phyloP scores from a whole-genome alignment of 2,329 filamentous ascomycete species.

The Ciborinia camelliae region DNA sequence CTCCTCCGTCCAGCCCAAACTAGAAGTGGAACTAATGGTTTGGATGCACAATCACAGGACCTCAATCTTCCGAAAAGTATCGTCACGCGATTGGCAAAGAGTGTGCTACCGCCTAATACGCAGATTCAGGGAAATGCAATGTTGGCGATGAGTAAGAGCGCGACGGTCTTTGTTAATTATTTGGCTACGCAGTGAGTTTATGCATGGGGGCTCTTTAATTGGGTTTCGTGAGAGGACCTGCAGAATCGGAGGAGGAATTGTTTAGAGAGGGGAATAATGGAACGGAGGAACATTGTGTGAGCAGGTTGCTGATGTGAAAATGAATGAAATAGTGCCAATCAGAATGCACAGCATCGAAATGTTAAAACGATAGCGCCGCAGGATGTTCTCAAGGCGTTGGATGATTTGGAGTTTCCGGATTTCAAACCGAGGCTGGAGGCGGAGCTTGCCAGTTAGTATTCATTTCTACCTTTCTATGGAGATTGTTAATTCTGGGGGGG shows the following conservation, averaged over 20 bases:
- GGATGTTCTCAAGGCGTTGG: conserved; percentile 73
- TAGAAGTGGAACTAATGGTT: neutral
- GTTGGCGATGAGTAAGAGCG: conserved; percentile 74
- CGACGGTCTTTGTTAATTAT: conserved; percentile 81
- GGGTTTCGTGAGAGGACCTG: neutral
- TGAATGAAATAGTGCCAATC: conserved; percentile 59
- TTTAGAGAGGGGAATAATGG: neutral
- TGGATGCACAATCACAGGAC: conserved; percentile 51
- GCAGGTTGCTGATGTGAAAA: neutral
- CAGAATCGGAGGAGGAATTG: neutral
- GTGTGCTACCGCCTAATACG: conserved; percentile 74
- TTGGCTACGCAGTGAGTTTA: conserved; percentile 71
- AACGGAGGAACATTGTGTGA: neutral
- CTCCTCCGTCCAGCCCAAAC: neutral
- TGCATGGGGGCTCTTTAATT: no score
- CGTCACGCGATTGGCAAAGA: conserved; percentile 75
- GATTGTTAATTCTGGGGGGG: neutral
- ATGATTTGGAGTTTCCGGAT: conserved; percentile 69
- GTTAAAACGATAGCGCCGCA: conserved; percentile 76
- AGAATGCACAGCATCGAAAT: conserved; percentile 60
- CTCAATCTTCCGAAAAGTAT: conserved; percentile 77
- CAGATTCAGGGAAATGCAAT: conserved; percentile 82
- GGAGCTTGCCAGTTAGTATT: conserved; percentile 66
- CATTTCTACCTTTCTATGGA: neutral
- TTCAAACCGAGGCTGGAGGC: conserved; percentile 70